A percentile compares a stretch with the other conserved stretches of the same genome.
phyloP scores from a whole-genome alignment of 495 filamentous ascomycete species.

The Bryoglossum gracile region DNA sequence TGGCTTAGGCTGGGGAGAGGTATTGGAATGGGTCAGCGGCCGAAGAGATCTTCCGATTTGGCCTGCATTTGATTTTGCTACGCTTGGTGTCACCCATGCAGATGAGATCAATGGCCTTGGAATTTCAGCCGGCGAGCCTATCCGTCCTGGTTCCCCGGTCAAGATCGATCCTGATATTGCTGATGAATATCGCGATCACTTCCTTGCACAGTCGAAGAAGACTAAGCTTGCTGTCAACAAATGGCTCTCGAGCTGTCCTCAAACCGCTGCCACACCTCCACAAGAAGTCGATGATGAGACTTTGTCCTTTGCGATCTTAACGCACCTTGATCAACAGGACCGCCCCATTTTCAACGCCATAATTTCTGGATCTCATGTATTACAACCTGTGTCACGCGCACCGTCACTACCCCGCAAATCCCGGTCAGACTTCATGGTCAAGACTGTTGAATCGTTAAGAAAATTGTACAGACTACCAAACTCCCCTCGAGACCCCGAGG shows the following conservation, averaged over 20 bases:
- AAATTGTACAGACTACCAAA: conserved; percentile 69
- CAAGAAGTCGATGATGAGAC: conserved; percentile 90
- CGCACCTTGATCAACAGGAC: conserved; percentile 69
- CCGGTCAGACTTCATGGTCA: conserved; percentile 60
- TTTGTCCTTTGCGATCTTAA: conserved; percentile 84
- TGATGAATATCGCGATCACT: conserved; percentile 83
- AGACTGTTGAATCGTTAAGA: conserved; percentile 69
- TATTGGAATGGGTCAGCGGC: conserved; percentile 86
- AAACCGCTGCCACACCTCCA: conserved; percentile 61
- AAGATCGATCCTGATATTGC: conserved; percentile 88
- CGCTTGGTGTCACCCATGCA: conserved; percentile 48
- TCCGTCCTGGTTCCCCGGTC: conserved; percentile 54
- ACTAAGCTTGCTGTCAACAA: conserved; percentile 75
- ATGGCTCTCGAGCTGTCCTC: conserved; percentile 76
- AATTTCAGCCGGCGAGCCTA: conserved; percentile 25
- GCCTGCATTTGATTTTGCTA: conserved; percentile 76
- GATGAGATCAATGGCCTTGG: conserved; percentile 33
- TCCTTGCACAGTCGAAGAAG: conserved; percentile 79
- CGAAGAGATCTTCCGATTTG: conserved; percentile 75
- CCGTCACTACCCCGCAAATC: conserved; percentile 50
- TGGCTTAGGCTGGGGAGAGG: conserved; percentile 94
- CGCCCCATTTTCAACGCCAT: conserved; percentile 72
- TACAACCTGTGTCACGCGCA: conserved; percentile 45
- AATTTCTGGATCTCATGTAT: conserved; percentile 56
- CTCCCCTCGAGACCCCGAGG: conserved; percentile 73